Evolutionary conservation across 768 basidiomycete species (phyloP).

Genomic region (Trametes villosa): DNA sequence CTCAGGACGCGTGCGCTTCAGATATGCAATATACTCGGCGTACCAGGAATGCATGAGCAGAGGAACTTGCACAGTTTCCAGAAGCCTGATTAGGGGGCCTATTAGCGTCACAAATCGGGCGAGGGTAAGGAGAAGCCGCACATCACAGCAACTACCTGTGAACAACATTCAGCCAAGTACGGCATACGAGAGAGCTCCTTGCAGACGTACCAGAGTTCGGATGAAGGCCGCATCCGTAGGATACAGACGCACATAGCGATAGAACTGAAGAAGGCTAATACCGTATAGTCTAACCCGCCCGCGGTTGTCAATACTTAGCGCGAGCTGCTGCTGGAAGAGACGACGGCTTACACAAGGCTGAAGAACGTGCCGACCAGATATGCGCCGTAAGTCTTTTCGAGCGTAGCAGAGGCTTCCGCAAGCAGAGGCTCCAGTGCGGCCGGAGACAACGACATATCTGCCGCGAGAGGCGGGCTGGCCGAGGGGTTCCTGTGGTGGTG

Average conservation of each 20-base stretch:
- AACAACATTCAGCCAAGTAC: too few relatives aligned
- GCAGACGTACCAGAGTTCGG: background rate
- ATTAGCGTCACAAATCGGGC: too few relatives aligned
- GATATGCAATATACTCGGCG: background rate
- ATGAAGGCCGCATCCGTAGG: background rate
- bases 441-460: too few relatives aligned
- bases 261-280: background rate
- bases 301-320: too few relatives aligned
- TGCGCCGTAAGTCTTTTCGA: background rate
- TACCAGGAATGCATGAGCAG: background rate
- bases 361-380: background rate
- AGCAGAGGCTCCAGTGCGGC: too few relatives aligned
- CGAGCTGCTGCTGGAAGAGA: too few relatives aligned
- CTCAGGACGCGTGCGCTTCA: background rate
- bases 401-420: too few relatives aligned
- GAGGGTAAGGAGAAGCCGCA: too few relatives aligned
- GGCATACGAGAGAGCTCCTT: too few relatives aligned
- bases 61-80: background rate
- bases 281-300: background rate
- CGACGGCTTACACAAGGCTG: background rate
- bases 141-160: too few relatives aligned
- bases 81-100: background rate
- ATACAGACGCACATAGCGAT: background rate
- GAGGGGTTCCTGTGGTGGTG: too few relatives aligned
- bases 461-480: too few relatives aligned